These are phyloP conservation scores for Kalmusia sp. DNA, from an alignment of 2,329 filamentous ascomycete genomes.

Conservation along the genomic window DNA sequence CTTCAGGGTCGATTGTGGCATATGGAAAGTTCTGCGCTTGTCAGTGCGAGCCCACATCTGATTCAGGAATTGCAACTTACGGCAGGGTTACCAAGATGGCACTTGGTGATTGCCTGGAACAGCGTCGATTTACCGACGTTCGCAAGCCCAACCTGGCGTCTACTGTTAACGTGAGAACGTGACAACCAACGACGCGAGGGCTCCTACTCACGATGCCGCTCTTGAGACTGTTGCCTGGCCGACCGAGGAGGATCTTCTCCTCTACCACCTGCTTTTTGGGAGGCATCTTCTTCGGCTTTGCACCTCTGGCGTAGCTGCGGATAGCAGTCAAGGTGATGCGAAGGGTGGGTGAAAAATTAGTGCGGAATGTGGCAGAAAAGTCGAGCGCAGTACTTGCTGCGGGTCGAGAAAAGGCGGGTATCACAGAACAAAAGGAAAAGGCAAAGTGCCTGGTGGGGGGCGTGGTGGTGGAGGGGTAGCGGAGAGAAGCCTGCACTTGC, in stretches of 20 bases:
- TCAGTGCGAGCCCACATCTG: conserved; percentile 18
- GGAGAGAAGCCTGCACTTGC: conserved; percentile 44
- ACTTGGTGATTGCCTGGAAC: conserved; percentile 99
- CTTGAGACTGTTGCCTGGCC: conserved; percentile 97
- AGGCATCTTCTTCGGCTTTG: conserved; percentile 79
- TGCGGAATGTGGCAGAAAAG: conserved; percentile 45
- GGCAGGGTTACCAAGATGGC: conserved; percentile 94
- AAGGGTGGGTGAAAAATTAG: conserved; percentile 48
- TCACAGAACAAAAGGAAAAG: conserved; percentile 57
- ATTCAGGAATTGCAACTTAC: conserved; percentile 58
- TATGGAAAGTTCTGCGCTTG: conserved; percentile 87
- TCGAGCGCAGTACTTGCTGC: conserved; percentile 58
- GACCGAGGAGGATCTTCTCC: conserved; percentile 95
- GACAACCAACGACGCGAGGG: conserved; percentile 41
- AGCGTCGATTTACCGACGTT: conserved; percentile 99
- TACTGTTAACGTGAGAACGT: conserved; percentile 53
- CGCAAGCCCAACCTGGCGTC: conserved; percentile 86
- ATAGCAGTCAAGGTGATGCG: conserved; percentile 52
- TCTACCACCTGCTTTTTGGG: conserved; percentile 92
- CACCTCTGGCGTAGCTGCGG: conserved; percentile 63
- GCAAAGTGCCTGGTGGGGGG: conserved; percentile 50
- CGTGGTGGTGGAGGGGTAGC: conserved; percentile 38
- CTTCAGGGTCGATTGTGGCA: conserved; percentile 98
- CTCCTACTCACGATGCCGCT: conserved; percentile 92
- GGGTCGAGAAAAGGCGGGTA: conserved; percentile 59